These are phyloP conservation scores for Bolboschoenus planiculmis DNA, from an alignment of 176 grass and related monocot genomes.

Conservation along the genomic window DNA sequence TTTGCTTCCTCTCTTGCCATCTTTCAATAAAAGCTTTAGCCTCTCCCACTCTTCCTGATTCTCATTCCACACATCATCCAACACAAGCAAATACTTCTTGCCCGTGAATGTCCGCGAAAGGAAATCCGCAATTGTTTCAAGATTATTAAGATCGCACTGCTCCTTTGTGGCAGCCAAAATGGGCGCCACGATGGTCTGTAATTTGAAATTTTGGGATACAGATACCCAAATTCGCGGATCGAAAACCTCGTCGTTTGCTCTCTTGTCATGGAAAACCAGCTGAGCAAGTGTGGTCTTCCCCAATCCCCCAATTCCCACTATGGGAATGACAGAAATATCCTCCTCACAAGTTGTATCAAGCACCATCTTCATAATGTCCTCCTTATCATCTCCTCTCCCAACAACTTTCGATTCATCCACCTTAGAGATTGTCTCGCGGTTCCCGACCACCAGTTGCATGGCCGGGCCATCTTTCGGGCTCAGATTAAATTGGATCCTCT, in stretches of 20 bases:
- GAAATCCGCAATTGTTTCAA: constrained; percentile 28
- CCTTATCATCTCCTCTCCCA: constrained; percentile 35
- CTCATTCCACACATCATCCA: constrained; percentile 55
- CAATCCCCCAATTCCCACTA: constrained; percentile 49
- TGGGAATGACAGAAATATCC: constrained; percentile 50
- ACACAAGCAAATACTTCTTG: constrained; percentile 53
- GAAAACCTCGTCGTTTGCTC: constrained; percentile 43
- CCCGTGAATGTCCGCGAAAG: constrained; percentile 32
- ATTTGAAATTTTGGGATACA: constrained; percentile 35
- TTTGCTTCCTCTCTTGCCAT: constrained; percentile 49
- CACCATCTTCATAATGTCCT: constrained; percentile 44
- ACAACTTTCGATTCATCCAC: constrained; percentile 32
- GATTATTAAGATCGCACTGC: constrained; percentile 25
- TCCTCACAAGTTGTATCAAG: constrained; percentile 38
- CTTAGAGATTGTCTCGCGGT: constrained; percentile 27
- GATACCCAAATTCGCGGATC: constrained; percentile 47
- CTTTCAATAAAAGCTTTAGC: constrained; percentile 35
- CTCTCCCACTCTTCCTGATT: constrained; percentile 42
- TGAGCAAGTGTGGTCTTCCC: constrained; percentile 63
- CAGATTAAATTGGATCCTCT: background rate
- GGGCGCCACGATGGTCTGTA: constrained; percentile 27
- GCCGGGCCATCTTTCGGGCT: background rate
- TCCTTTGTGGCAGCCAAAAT: constrained; percentile 34
- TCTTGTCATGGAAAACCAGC: constrained; percentile 45
- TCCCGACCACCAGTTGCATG: constrained; percentile 1